A percentile compares a stretch with the other conserved stretches of the same genome.
phyloP scores from a whole-genome alignment of 2,329 filamentous ascomycete genomes.

The Hymenoscyphus infarciens region DNA sequence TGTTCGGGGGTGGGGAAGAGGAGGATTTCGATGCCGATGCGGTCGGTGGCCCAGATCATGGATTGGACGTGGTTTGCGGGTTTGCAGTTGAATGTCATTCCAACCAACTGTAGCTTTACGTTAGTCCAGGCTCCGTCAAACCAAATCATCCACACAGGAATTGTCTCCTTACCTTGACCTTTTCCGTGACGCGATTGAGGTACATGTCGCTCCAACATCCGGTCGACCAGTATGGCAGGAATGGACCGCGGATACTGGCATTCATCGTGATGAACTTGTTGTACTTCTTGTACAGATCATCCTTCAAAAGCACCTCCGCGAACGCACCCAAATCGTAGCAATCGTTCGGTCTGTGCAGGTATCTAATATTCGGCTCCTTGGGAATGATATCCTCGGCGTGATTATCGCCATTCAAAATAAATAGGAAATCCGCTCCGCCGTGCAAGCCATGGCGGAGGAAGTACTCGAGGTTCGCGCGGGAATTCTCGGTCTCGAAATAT shows the following conservation, averaged over 20 bases:
- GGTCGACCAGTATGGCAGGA: slow-evolving; percentile 29
- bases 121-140: slow-evolving; percentile 11
- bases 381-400: slow-evolving; percentile 21
- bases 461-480: slow-evolving; percentile 30
- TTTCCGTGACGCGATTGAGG: slow-evolving; percentile 24
- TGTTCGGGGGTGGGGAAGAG: slow-evolving; percentile 23
- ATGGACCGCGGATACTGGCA: slow-evolving; percentile 32
- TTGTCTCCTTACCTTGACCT: slow-evolving; percentile 26
- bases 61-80: slow-evolving; percentile 30
- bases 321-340: slow-evolving; percentile 33
- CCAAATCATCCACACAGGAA: neutral
- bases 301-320: slow-evolving; percentile 26
- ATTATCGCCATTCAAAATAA: slow-evolving; percentile 32
- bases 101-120: slow-evolving; percentile 25
- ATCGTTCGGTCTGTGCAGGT: slow-evolving; percentile 27
- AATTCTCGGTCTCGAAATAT: slow-evolving; percentile 28
- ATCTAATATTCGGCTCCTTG: slow-evolving; percentile 23
- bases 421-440: slow-evolving; percentile 30
- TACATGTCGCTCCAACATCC: slow-evolving; percentile 33
- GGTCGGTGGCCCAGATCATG: slow-evolving; percentile 34
- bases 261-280: slow-evolving; percentile 32
- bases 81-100: slow-evolving; percentile 32
- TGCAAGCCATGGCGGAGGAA: slow-evolving; percentile 33
- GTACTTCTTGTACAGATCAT: slow-evolving; percentile 31
- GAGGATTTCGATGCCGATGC: slow-evolving; percentile 24